These are phyloP conservation scores for Theileria annulata DNA, from an alignment of 169 alveolate genomes.

Conservation along the genomic window DNA sequence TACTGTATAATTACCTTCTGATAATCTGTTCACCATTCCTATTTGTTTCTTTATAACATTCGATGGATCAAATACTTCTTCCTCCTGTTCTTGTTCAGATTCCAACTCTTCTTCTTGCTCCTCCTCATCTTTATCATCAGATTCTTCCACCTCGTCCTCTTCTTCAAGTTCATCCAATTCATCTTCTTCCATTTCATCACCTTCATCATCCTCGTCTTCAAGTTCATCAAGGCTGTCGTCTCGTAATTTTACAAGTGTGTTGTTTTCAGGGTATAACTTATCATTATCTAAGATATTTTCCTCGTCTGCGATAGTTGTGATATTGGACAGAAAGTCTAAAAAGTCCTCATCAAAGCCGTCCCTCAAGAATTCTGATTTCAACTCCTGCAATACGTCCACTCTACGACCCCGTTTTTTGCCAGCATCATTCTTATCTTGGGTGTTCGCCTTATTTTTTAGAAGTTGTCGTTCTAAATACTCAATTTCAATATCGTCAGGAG, in stretches of 20 bases:
- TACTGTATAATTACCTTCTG: constrained; percentile 57
- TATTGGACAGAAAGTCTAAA: constrained; percentile 50
- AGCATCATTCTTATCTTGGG: background rate
- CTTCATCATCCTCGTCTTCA: constrained; percentile 47
- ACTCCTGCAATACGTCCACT: constrained; percentile 42
- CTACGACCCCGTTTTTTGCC: constrained; percentile 1
- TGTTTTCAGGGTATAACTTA: constrained; percentile 34
- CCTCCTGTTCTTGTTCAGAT: background rate
- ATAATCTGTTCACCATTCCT: constrained; percentile 48
- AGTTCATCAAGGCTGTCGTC: constrained; percentile 27
- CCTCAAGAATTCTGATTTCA: constrained; percentile 56
- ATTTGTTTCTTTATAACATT: constrained; percentile 27
- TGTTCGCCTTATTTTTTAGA: constrained; percentile 37
- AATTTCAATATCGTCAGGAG: constrained; percentile 44
- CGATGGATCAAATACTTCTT: background rate
- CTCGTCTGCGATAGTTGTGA: constrained; percentile 23
- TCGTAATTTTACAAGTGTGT: constrained; percentile 30
- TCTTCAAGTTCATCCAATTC: constrained; percentile 18
- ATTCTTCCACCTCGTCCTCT: constrained; percentile 31
- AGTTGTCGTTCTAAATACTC: constrained; percentile 51
- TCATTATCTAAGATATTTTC: constrained; percentile 15
- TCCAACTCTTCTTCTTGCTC: constrained; percentile 24
- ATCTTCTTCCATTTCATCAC: constrained; percentile 23
- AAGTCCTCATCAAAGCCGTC: constrained; percentile 66
- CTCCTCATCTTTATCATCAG: background rate